Evolutionary conservation across 441 rosid species (phyloP), one percentile per base, ranked within the genome.

Genomic region (Hura crepitans): DNA sequence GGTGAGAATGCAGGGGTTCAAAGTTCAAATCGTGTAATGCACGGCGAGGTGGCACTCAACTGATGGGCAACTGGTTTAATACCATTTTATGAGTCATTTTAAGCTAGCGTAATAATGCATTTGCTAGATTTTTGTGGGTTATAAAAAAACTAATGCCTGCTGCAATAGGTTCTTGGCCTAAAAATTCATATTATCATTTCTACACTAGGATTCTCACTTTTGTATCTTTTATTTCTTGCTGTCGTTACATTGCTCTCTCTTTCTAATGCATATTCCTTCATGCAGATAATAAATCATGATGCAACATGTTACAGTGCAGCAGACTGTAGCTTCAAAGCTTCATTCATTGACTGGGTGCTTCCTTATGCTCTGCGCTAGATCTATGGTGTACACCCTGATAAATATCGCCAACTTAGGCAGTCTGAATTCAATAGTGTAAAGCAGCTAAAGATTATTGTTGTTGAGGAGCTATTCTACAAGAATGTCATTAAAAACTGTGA

Each of bases 301-400:
- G 97, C 97, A 20, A 84, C 76, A 72, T 85, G 75, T 72, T 65
- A 79, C 76, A 87, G 93, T 71, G 80, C 42, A 77, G 70, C 73
- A 66, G 94, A 87, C 74, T 73, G 79, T 72, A 77, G 81, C 70
- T 75, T 77, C 65, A 82, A 82, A 76, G 80, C 85, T 72, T 82
- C 90, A 69, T 77, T 95, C 73, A 76, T 92, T 72, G 82, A 90
- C 77, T 95, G 99, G 99, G 86, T 85, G 62, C 90, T 95, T 72
- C 96, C 99, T 72, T 92, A 86, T 84, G 94, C 97, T 54, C 99
- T 92, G 77, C 93, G 97, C 64, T 95, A 90, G 81, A 74, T 92
- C 37, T 84, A 75, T 77, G 72, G 85, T 61, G 53, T 82, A 17
- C 91, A 89, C 72, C 88, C 81, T 51, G 85, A 85, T 49, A 82